Conservation (phyloP, 257 asterid species). For the Nemophila menziesii region DNA sequence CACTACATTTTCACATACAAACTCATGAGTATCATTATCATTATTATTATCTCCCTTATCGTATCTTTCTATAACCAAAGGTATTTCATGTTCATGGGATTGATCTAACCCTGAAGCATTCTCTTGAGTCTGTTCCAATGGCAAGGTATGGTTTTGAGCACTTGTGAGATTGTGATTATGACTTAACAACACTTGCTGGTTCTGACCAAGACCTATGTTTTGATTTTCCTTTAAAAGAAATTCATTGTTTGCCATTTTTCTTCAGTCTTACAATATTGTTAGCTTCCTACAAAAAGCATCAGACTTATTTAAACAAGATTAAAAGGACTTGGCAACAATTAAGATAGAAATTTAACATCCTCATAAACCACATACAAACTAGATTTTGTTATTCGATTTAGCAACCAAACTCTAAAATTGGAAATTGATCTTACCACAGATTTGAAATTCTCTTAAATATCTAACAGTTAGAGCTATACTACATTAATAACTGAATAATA, state of each 20-base stretch:
- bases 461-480: too few species aligned
- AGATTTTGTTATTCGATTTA: neutral
- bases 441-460: too few species aligned
- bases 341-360: neutral
- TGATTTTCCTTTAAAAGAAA: conserved; percentile 41
- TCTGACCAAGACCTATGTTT: conserved; percentile 31
- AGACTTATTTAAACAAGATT: conserved; percentile 2
- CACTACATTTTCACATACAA: conserved; percentile 41
- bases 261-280: neutral
- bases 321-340: conserved; percentile 2
- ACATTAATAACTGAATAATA: too few species aligned
- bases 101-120: conserved; percentile 11
- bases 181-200: conserved; percentile 37
- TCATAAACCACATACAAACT: neutral
- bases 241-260: conserved; percentile 50
- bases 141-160: conserved; percentile 43
- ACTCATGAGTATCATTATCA: conserved; percentile 34
- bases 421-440: too few species aligned
- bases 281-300: conserved; percentile 8
- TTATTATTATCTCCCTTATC: conserved; percentile 28
- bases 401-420: too few species aligned
- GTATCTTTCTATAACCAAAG: conserved; percentile 29
- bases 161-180: conserved; percentile 36
- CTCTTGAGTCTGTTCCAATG: conserved; percentile 25
- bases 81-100: conserved; percentile 28